Evolutionary conservation across 176 grass and related monocot genomes (phyloP).

Genomic region (Cymbopogon citratus): DNA sequence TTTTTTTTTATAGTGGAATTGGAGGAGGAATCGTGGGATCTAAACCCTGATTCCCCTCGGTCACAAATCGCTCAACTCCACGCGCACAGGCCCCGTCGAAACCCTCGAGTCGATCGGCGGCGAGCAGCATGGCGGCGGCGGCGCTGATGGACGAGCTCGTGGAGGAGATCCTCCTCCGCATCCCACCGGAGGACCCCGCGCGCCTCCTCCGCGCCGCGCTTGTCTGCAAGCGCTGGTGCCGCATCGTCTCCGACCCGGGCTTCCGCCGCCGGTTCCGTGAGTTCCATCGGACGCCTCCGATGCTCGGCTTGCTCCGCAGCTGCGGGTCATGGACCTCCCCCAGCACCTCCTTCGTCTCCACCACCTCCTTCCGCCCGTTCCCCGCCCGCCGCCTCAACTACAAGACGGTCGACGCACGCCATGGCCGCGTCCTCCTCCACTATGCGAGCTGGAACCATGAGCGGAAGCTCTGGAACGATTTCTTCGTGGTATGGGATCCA

Average conservation of each 20-base stretch:
- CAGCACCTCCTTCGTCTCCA: not conserved
- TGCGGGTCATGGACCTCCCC: not conserved
- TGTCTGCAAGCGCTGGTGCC: not conserved
- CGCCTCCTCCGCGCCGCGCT: not conserved
- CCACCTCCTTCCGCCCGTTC: not conserved
- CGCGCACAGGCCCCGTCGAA: no score
- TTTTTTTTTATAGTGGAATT: no score
- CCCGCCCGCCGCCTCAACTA: not conserved
- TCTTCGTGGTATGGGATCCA: constrained; percentile 1
- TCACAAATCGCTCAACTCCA: no score
- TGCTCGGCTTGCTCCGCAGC: not conserved
- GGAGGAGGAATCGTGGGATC: no score
- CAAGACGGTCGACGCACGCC: not conserved
- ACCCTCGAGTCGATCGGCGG: no score
- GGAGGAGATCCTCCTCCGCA: not conserved
- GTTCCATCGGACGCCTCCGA: not conserved
- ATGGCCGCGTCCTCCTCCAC: constrained; percentile 18
- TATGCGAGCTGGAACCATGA: not conserved
- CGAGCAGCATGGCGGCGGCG: no score
- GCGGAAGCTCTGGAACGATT: not conserved
- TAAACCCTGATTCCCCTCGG: no score
- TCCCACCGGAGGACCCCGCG: not conserved
- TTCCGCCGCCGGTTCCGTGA: no score
- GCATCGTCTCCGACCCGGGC: no score
- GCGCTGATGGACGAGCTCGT: no score